Base-by-base conservation (phyloP, 2,329 filamentous ascomycete genomes). In the Cordyceps tenuipes region DNA sequence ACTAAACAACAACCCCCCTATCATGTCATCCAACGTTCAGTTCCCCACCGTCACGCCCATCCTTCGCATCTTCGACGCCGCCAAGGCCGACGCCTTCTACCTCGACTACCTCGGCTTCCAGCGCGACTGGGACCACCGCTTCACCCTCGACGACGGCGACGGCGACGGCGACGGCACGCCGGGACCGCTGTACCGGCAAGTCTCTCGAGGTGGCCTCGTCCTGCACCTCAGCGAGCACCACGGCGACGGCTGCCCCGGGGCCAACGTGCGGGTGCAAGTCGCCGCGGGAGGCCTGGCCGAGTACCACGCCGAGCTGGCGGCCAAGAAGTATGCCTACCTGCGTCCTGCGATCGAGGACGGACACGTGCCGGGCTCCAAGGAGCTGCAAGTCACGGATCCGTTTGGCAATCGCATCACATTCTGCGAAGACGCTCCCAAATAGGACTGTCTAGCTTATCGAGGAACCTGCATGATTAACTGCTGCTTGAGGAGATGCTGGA, bases 61-160 rank as follows among this genome's bases (percentile, higher is more conserved):
- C 39, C 51, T 66, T 51, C 53, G 64, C 48, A 65, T 66, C 41
- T 66, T 65, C 46, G 62, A 66, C 56, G 36, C 63, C 7, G 44
- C 63, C 60, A 66, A 65, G 48, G 63, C 64, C 21, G 62, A 65
- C 19, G 64, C 64, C 36, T 66, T 66, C 53, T 66, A 66, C 60
- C 46, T 63, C 31, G 56, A 50, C 41, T 64, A 63, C 43, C 59
- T 65, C 31, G 64, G 63, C 46, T 66, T 66, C 61, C 50, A 26
- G 26, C 52, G 61, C 19, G 63, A 66, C 51, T 65, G 63, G 63
- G 62, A 65, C 12, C 64, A 66, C 60, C 61, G 62, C 29, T 64
- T 62, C 57, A 31, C 36, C 3, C 52, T 46, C 39, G 34, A 36
- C 10, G 34, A 36, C 34, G 12, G 34, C 34, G 34, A 55, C 52